Evolutionary conservation across 768 basidiomycete species (phyloP).

Genomic region (Tylopilus plumbeoviolaceoides): DNA sequence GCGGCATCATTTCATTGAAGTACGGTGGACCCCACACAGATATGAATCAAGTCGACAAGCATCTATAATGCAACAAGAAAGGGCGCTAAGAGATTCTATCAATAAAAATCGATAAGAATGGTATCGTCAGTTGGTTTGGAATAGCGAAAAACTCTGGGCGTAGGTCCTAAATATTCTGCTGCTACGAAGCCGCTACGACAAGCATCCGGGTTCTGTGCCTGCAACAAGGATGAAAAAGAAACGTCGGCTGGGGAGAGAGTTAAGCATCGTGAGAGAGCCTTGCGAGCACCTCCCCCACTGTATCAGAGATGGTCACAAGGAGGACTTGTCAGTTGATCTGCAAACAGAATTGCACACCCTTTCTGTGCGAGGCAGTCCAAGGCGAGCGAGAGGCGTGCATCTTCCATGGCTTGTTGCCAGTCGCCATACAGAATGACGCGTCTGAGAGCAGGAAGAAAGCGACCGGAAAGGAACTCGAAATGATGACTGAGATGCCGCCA

Average conservation of each 20-base stretch:
- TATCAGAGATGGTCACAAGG: slow-evolving; percentile 19
- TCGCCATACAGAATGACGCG: slow-evolving; percentile 48
- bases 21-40: no score
- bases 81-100: no score
- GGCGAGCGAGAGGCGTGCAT: slow-evolving; percentile 36
- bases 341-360: slow-evolving; percentile 29
- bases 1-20: no score
- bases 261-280: not conserved
- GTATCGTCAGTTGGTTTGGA: not conserved
- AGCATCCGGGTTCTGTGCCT: not conserved
- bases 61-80: not conserved
- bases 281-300: slow-evolving; percentile 1
- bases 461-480: slow-evolving; percentile 40
- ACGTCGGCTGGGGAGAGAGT: not conserved
- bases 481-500: slow-evolving; percentile 36
- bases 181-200: not conserved
- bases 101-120: not conserved
- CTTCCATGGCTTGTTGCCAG: slow-evolving; percentile 40
- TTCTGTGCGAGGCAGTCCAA: slow-evolving; percentile 31
- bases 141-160: not conserved
- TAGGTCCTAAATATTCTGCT: not conserved
- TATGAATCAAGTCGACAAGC: no score
- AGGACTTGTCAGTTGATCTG: slow-evolving; percentile 8
- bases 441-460: slow-evolving; percentile 43
- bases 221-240: not conserved